Evolutionary conservation across 495 filamentous ascomycete genomes (phyloP).

Genomic region (Filosporella fistucella): DNA sequence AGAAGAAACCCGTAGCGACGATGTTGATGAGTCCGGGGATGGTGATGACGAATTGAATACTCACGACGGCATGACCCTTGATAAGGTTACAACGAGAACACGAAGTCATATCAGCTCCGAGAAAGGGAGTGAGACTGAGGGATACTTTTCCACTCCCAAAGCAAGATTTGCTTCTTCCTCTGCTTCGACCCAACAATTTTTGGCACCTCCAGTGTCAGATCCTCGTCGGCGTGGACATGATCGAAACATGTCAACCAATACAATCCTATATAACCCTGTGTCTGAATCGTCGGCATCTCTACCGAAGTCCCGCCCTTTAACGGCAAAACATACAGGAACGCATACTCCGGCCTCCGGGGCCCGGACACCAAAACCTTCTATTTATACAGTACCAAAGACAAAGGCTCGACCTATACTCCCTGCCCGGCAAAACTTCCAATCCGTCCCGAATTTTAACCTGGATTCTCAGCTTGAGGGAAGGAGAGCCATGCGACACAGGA

Average conservation of each 20-base stretch:
- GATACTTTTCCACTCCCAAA: conserved; percentile 24
- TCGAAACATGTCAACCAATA: conserved; percentile 71
- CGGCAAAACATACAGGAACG: conserved; percentile 30
- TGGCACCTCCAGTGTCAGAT: background rate
- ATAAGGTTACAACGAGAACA: conserved; percentile 22
- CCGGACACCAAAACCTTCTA: conserved; percentile 44
- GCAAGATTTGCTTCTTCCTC: conserved; percentile 9
- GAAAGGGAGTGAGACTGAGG: conserved; percentile 38
- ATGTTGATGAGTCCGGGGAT: conserved; percentile 50
- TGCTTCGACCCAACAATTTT: background rate
- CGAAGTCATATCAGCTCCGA: conserved; percentile 22
- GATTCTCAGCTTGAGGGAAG: conserved; percentile 3
- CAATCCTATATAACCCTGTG: conserved; percentile 67
- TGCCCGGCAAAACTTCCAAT: conserved; percentile 45
- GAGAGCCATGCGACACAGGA: conserved; percentile 25
- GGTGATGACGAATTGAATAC: conserved; percentile 90
- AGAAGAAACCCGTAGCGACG: conserved; percentile 29
- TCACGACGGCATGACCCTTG: conserved; percentile 54
- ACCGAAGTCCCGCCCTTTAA: conserved; percentile 28
- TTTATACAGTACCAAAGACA: conserved; percentile 29
- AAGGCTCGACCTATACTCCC: conserved; percentile 51
- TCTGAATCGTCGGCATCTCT: conserved; percentile 29
- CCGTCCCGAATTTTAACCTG: conserved; percentile 42
- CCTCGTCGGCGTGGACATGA: conserved; percentile 28
- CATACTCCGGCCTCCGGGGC: conserved; percentile 35